Evolutionary conservation across 2,329 filamentous ascomycete genomes (phyloP), one percentile per base, ranked within the genome.

Genomic region (Paracorniculantispora psalliotae): DNA sequence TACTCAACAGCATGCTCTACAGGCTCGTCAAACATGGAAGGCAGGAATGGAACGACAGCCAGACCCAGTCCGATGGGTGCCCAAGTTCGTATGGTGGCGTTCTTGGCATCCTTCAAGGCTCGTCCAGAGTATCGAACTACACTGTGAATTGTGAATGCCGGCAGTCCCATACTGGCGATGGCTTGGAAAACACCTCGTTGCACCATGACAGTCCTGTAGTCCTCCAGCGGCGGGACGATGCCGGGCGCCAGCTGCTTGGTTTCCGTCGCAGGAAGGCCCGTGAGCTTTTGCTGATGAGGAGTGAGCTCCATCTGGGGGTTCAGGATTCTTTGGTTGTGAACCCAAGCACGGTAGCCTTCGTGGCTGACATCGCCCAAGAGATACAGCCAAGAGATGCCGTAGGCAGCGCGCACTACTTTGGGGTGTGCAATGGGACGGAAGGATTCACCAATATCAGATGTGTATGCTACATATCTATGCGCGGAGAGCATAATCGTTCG

Each of bases 381-480:
- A 69, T 99, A 99, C 12, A 89, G 80, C 94, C 94, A 97, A 2
- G 91, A 96, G 44, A 99, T 79, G 51, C 85, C 93, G 70, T 99
- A 99, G 6, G 94, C 94, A 50, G 84, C 79, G 61, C 88, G 84
- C 12, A 99, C 89, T 3, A 96, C 76, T 67, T 81, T 86, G 0
- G 92, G 93, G 70, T 97, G 92, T 4, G 93, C 92, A 41, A 99
- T 83, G 0, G 94, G 94, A 2, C 94, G 86, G 75, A 99, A 99
- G 0, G 90, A 96, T 74, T 99, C 94, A 71, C 94, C 94, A 63
- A 99, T 93, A 68, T 97, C 93, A 21, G 88, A 92, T 0, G 94
- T 97, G 73, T 99, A 99, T 59, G 94, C 94, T 51, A 99, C 92
- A 69, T 99, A 99, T 68, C 94, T 88, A 69, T 97, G 94, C 4